These are phyloP conservation scores for Conoideocrella luteorostrata DNA, from an alignment of 2,329 filamentous ascomycete species.

Conservation along the genomic window DNA sequence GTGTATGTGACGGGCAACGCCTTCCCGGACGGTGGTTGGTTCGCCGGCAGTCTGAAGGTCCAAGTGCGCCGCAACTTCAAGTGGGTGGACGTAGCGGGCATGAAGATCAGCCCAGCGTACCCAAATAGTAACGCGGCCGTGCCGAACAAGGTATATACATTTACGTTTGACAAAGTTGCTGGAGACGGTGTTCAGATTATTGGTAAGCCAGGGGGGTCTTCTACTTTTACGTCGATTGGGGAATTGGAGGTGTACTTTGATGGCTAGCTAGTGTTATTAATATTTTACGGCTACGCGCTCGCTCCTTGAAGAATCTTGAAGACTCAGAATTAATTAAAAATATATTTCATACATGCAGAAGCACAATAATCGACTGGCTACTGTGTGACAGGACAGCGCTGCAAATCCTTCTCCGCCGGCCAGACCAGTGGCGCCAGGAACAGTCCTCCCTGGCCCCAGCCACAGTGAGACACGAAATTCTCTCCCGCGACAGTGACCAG, in stretches of 20 bases:
- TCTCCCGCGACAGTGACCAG: background rate
- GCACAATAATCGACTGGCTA: no score
- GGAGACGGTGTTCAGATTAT: conserved; percentile 8
- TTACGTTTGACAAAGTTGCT: conserved; percentile 1
- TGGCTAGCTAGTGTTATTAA: background rate
- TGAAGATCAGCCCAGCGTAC: background rate
- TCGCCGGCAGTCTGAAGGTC: conserved; percentile 2
- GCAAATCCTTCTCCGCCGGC: background rate
- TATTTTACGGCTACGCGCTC: no score
- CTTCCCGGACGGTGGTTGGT: conserved; percentile 7
- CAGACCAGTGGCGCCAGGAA: background rate
- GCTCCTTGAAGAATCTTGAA: no score
- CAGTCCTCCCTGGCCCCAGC: background rate
- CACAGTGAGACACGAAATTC: background rate
- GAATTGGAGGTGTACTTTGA: conserved; percentile 7
- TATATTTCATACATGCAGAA: no score
- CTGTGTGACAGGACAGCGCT: background rate
- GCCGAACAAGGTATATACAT: background rate
- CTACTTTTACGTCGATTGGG: conserved; percentile 5
- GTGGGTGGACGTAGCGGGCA: background rate
- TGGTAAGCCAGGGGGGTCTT: conserved; percentile 4
- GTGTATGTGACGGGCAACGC: conserved; percentile 3
- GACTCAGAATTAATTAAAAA: no score
- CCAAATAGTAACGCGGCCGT: background rate
- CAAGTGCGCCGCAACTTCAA: conserved; percentile 4